Evolutionary conservation across 2,329 filamentous ascomycete genomes (phyloP).

Genomic region (Fusarium sp.): DNA sequence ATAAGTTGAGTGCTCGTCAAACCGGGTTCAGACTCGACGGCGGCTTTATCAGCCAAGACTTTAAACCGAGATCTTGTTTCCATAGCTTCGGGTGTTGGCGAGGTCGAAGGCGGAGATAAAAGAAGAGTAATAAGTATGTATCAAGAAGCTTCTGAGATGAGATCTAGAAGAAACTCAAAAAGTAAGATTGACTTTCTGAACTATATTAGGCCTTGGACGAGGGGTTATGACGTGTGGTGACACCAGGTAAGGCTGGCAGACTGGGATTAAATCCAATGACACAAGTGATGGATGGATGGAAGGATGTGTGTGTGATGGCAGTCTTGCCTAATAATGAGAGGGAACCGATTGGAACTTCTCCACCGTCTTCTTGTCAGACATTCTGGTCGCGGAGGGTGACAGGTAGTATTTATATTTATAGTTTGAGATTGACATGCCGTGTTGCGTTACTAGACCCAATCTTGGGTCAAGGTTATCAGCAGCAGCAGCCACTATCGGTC

Average conservation of each 20-base stretch:
- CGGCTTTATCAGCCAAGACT: constrained; percentile 68
- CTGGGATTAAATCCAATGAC: constrained; percentile 24
- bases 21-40: constrained; percentile 80
- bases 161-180: constrained; percentile 14
- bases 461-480: constrained; percentile 19
- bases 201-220: background rate
- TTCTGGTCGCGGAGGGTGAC: constrained; percentile 28
- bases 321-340: constrained; percentile 12
- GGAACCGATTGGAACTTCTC: constrained; percentile 25
- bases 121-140: background rate
- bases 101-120: background rate
- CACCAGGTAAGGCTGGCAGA: constrained; percentile 17
- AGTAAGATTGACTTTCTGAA: background rate
- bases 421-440: constrained; percentile 6
- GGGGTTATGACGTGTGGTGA: constrained; percentile 38
- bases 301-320: constrained; percentile 7
- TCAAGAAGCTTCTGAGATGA: background rate
- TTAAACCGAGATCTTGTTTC: constrained; percentile 53
- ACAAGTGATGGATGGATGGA: background rate
- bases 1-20: constrained; percentile 84
- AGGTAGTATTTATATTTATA: constrained; percentile 38
- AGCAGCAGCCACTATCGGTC: constrained; percentile 30
- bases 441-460: constrained; percentile 11
- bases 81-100: constrained; percentile 17
- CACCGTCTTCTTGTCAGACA: constrained; percentile 20